Conservation (phyloP, 441 rosid genomes). For the Mallotus japonicus region DNA sequence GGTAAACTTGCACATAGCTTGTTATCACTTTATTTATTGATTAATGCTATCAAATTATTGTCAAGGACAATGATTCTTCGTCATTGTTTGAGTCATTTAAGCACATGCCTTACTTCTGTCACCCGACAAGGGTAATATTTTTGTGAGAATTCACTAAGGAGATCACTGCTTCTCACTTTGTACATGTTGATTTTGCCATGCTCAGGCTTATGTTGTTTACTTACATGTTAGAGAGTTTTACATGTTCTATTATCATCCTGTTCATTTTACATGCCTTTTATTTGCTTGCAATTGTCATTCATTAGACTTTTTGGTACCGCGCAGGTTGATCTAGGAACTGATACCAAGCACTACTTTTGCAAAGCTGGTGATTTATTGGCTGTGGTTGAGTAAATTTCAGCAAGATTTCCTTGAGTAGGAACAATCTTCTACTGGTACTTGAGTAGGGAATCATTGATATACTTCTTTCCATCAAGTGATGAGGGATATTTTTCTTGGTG, state of each 20-base stretch:
- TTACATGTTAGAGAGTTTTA: not conserved
- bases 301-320: not conserved
- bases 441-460: not conserved
- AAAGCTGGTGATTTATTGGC: conserved; percentile 78
- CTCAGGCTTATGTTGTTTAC: not conserved
- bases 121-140: too few species aligned
- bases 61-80: not conserved
- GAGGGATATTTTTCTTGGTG: not conserved
- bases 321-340: conserved; percentile 83
- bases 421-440: not conserved
- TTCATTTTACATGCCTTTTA: not conserved
- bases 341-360: conserved; percentile 70
- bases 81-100: not conserved
- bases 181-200: not conserved
- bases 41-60: too few species aligned
- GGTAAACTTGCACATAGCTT: not conserved
- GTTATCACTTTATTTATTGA: not conserved
- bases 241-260: not conserved
- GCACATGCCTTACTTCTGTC: not conserved
- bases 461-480: not conserved
- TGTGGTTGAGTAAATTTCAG: conserved; percentile 52
- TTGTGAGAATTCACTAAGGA: not conserved
- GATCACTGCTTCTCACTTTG: not conserved
- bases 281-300: not conserved
- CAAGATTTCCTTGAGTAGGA: not conserved